Base-by-base conservation (phyloP, 208 protist species). In the Acanthamoeba sp. region DNA sequence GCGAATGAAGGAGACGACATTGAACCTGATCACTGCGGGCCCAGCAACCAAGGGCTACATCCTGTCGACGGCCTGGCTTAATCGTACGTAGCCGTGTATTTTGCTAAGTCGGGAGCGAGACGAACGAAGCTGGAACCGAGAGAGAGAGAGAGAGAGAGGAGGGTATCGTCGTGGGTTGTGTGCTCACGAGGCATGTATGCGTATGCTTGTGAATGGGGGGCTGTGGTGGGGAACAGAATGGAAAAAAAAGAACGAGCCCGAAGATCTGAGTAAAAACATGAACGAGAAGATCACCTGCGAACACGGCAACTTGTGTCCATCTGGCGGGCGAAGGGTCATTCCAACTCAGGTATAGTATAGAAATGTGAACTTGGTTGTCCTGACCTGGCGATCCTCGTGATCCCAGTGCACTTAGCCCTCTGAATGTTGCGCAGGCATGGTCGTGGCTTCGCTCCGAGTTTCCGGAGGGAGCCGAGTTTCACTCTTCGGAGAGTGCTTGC, bases 281-380 rank as follows among this genome's bases (percentile, higher is more conserved):
- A 93, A 76, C 34, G 90, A 76, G 27, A 66, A 82, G 27, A 93
- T 93, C n/a, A 93, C 90, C 20, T 93, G 90, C 69, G 90, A 93
- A 42, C 90, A 93, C 90, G 71, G 71, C 42, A 93, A 84, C 40
- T 66, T 84, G 18, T 32, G 29, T 32, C 52, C 90, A 12, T 29
- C 90, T n/a, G 90, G 66, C n/a, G 90, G 90, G 12, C 90, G 90
- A 45, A 48, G 29, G 20, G 48, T 93, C 1, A 45, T 93, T 12
- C 62, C 90, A 16, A n/a, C 57, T 20, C 59, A 91, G 85, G 85
- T 73, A 76, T n/a, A n/a, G n/a, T n/a, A n/a, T n/a, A n/a, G n/a
- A n/a, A n/a, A n/a, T n/a, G n/a, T n/a, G n/a, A n/a, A n/a, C n/a
- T n/a, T n/a, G n/a, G n/a, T n/a, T n/a, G n/a, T n/a, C n/a, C n/a